Evolutionary conservation across 2,329 filamentous ascomycete genomes (phyloP), one percentile per base, ranked within the genome.

Genomic region (Penicillium capsulatum): DNA sequence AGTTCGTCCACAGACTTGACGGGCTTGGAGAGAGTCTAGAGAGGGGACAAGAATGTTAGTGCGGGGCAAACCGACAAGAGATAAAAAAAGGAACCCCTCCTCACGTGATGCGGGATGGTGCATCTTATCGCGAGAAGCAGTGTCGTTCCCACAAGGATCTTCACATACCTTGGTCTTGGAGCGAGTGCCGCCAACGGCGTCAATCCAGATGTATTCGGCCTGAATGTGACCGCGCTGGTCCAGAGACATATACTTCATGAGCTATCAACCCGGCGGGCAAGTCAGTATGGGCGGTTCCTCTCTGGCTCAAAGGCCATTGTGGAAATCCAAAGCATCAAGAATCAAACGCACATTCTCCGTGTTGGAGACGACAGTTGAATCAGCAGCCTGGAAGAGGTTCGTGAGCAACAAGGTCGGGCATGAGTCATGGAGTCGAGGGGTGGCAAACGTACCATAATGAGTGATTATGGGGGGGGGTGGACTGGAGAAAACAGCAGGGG

Each of bases 171-270:
- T 94, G 65, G 86, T 91, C 77, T 97, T 98, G 67, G 89, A 95
- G 61, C 92, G 89, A 58, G 86, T 79, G 61, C 84, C 83, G 66
- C 90, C 89, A 53, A 73, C 70, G 53, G 85, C 76, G 64, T 96
- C 90, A 66, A 96, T 84, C 91, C 91, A 96, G 76, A 96, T 82
- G 73, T 96, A 96, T 75, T 96, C 91, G 64, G 89, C 91, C 71
- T 95, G 92, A 65, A 94, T 76, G 58, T 73, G 75, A 68, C 89
- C 90, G 69, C 84, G 86, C 76, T 97, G 91, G 68, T 89, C 84
- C 61, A 97, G 86, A 63, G 76, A 76, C 72, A 92, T 81, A 79
- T 91, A 97, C 73, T 96, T 96, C 69, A 84, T 74, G 69, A 96
- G 82, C 88, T 95, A 69, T 60, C 48, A 55, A 57, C 53, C 55